Evolutionary conservation across 306 rosid genomes (phyloP), one percentile per base, ranked within the genome.

Genomic region (Dalbergia cultrata): DNA sequence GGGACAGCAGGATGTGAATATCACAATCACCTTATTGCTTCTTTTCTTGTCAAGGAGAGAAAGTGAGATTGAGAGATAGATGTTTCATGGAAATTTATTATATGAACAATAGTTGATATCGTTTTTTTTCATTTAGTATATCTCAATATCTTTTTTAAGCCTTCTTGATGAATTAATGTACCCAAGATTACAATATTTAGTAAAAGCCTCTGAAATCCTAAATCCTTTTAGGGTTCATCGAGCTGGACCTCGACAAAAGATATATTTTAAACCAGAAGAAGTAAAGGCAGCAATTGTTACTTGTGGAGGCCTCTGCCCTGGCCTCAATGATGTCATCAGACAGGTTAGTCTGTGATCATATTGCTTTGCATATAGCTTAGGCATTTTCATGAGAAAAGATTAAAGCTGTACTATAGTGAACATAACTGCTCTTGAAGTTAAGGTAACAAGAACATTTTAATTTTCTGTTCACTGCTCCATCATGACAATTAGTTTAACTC

Each of bases 271-370:
- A 67, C 98, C 99, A 1, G 99, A 96, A 81, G 90, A 89, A 83
- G 99, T 96, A 73, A 96, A 93, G 86, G 98, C 99, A 58, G 99
- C 97, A 52, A 96, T 96, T 71, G 90, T 93, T 59, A 96, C 98
- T 58, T 96, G 99, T 81, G 99, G 99, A 74, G 99, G 99, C 53
- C 99, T 96, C 82, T 96, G 99, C 81, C 99, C 99, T 74, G 99
- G 99, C 83, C 98, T 96, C 54, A 96, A 96, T 78, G 99, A 96
- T 70, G 99, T 96, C 79, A 96, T 96, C 74, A 88, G 99, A 90
- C 99, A 95, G 93, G 99, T 95, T 41, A 76, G 87, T 75, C 73
- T 80, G 39, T 47, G 26, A 72, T 83, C 74, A 65, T 13, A 49
- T 67, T 80, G 64, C 26, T 53, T 53, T 74, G 49, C 26, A 49